Evolutionary conservation across 306 rosid genomes (phyloP).

Genomic region (Cicer yamashitae): DNA sequence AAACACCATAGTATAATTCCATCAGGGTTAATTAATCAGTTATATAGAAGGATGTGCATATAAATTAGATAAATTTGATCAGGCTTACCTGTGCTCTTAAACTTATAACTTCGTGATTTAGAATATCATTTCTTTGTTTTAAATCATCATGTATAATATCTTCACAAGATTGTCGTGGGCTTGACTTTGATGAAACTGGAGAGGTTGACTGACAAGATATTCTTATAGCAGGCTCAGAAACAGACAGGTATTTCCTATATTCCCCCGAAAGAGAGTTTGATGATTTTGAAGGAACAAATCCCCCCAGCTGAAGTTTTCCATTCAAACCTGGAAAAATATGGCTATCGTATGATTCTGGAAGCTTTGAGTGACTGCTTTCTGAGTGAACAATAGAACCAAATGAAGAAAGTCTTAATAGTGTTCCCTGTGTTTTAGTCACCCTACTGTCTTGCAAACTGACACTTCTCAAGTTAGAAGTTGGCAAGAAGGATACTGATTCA

Average conservation of each 20-base stretch:
- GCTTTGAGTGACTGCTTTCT: slow-evolving; percentile 63
- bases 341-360: slow-evolving; percentile 53
- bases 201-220: slow-evolving; percentile 68
- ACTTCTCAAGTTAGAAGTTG: slow-evolving; percentile 55
- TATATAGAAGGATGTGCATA: slow-evolving; percentile 20
- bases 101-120: slow-evolving; percentile 71
- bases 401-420: slow-evolving; percentile 80
- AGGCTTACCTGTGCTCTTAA: slow-evolving; percentile 79
- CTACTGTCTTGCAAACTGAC: slow-evolving; percentile 52
- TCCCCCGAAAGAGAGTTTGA: slow-evolving; percentile 51
- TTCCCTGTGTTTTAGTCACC: slow-evolving; percentile 58
- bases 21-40: slow-evolving; percentile 24
- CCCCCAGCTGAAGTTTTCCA: slow-evolving; percentile 59
- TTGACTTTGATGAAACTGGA: slow-evolving; percentile 71
- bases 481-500: slow-evolving; percentile 56
- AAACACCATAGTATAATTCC: slow-evolving; percentile 21
- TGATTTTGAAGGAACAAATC: slow-evolving; percentile 52
- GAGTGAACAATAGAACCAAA: slow-evolving; percentile 63
- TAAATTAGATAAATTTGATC: slow-evolving; percentile 24
- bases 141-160: slow-evolving; percentile 61
- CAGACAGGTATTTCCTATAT: slow-evolving; percentile 52
- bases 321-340: slow-evolving; percentile 60
- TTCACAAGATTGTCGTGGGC: slow-evolving; percentile 64
- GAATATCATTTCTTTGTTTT: slow-evolving; percentile 65
- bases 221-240: slow-evolving; percentile 64